These are phyloP conservation scores for Plenodomus biglobosus DNA, from an alignment of 2,329 filamentous ascomycete genomes.

Conservation along the genomic window DNA sequence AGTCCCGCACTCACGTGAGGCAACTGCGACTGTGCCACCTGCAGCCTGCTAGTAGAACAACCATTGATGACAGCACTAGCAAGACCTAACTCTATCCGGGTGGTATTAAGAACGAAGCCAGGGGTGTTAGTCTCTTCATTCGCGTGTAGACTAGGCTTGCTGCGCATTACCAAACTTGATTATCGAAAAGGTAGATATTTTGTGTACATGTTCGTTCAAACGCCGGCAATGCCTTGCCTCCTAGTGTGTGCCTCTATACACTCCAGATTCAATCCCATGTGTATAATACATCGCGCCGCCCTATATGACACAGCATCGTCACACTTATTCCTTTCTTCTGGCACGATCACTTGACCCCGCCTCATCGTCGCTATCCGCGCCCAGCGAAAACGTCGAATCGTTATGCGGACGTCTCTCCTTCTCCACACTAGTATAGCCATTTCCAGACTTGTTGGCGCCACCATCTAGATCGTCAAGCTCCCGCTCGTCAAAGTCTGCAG, in stretches of 20 bases:
- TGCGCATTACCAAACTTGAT: background rate
- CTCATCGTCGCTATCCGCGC: slow-evolving; percentile 48
- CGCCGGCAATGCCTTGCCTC: slow-evolving; percentile 6
- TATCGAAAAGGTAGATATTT: background rate
- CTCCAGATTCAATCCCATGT: background rate
- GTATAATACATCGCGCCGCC: background rate
- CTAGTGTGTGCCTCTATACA: background rate
- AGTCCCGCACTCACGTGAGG: slow-evolving; percentile 20
- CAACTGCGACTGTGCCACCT: background rate
- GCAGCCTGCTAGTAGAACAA: slow-evolving; percentile 5
- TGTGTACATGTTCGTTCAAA: background rate
- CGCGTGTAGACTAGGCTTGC: background rate
- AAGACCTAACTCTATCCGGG: slow-evolving; percentile 5
- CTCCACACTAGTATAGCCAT: slow-evolving; percentile 30
- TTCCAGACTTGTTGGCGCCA: slow-evolving; percentile 23
- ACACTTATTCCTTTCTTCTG: slow-evolving; percentile 34
- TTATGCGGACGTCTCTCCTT: slow-evolving; percentile 38
- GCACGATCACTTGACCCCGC: slow-evolving; percentile 38
- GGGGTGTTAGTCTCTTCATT: background rate
- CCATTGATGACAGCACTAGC: slow-evolving; percentile 6
- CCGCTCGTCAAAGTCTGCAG: slow-evolving; percentile 63
- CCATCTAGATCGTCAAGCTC: slow-evolving; percentile 59
- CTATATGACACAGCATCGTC: slow-evolving; percentile 2
- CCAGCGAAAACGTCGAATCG: slow-evolving; percentile 51
- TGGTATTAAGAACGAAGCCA: background rate